These are phyloP conservation scores for Castanea crenata DNA, from an alignment of 306 rosid species.

Conservation along the genomic window DNA sequence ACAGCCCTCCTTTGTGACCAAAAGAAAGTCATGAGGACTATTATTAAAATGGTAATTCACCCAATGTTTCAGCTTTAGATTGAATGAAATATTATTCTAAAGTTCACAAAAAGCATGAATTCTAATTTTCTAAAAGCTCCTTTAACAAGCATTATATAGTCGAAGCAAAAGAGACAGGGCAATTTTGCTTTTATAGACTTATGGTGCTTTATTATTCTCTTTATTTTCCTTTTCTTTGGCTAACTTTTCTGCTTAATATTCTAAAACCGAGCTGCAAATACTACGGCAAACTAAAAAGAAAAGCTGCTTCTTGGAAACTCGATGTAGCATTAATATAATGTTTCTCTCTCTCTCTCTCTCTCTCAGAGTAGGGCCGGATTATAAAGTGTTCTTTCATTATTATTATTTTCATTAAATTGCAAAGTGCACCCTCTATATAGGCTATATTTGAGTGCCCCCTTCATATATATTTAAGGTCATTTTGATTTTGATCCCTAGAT, in stretches of 20 bases:
- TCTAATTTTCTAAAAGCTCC: neutral
- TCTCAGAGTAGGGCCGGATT: no score
- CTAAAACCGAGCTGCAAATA: no score
- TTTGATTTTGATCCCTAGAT: no score
- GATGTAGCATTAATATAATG: no score
- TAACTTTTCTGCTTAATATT: neutral
- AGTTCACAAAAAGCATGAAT: conserved; percentile 22
- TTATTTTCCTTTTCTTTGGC: neutral
- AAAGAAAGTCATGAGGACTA: conserved; percentile 1
- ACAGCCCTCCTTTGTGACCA: conserved; percentile 13
- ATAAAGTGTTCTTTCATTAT: no score
- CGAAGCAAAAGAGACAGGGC: conserved; percentile 11
- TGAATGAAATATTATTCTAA: conserved; percentile 15
- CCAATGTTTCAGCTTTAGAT: conserved; percentile 5
- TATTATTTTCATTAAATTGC: no score
- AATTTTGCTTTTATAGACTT: neutral
- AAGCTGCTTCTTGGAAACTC: no score
- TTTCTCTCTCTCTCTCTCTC: no score
- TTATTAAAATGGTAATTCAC: neutral
- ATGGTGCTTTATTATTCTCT: neutral
- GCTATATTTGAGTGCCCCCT: no score
- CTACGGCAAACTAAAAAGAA: no score
- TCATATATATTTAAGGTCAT: no score
- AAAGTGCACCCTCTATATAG: no score
- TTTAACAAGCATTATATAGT: conserved; percentile 5